Evolutionary conservation across 1,139 yeast species (phyloP), one percentile per base, ranked within the genome.

Genomic region (Hansenula lynferdii): DNA sequence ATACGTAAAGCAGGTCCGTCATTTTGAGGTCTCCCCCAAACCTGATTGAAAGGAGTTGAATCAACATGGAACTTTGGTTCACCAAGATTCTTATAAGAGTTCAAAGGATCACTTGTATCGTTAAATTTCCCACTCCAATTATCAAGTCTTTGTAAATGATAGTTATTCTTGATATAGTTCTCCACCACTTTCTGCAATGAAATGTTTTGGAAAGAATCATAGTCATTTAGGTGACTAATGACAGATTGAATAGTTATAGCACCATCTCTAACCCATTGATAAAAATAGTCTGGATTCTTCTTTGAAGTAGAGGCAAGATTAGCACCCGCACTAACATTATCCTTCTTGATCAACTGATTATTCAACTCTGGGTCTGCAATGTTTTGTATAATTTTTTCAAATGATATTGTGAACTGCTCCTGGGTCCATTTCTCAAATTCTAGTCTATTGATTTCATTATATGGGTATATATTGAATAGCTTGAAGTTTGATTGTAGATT

Each of bases 1-100:
- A 80, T 72, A 48, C 97, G 70, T 42, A 90, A 68, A 0, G 95
- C 94, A 0, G 97, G 97, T 0, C 97, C 97, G 59, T 92, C 98
- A 45, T 87, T 73, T 61, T 90, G 98, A 1, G 98, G 98, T 50
- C 98, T 70, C 2, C 97, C 97, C 98, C 97, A 90, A 29, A 65
- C 57, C 3, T 67, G 78, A 14, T 62, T 58, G 51, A 83, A 90
- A 1, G 84, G 68, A 0, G 75, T 54, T 22, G 83, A 80, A 56
- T 86, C 74, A 4, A 80, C 77, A 55, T 72, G 59, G 53, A 84
- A 89, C 57, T 90, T 90, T 5, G 97, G 97, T 56, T 90, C 97
- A 1, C 97, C 97, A 27, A 90, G 67, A 3, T 89, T 89, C 31
- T 64, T 57, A 40, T 69, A 59, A 39, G 67, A 70, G 9, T 40